These are phyloP conservation scores for Psilocybe cubensis DNA, from an alignment of 768 basidiomycete genomes.

Conservation along the genomic window DNA sequence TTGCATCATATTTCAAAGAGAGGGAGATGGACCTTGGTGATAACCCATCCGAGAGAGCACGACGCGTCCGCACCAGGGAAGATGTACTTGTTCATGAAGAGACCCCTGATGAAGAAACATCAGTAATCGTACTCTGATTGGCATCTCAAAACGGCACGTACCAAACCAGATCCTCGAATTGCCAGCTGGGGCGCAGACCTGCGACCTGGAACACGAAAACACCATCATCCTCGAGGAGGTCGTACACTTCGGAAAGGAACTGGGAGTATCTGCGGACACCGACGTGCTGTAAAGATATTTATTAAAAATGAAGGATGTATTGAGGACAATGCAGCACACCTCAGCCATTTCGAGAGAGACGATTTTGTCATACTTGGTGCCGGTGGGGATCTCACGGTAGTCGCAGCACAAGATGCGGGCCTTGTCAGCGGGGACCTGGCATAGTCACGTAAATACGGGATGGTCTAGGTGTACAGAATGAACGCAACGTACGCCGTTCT, in stretches of 20 bases:
- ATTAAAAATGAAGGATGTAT: not conserved
- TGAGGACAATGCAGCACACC: conserved; percentile 39
- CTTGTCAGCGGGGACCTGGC: conserved; percentile 56
- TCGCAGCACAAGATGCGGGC: conserved; percentile 94
- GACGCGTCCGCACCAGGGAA: conserved; percentile 99
- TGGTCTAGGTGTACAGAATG: not conserved
- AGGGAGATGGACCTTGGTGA: conserved; percentile 49
- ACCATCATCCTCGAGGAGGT: conserved; percentile 93
- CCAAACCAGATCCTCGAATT: conserved; percentile 98
- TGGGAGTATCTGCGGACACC: conserved; percentile 90
- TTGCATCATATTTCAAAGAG: not conserved
- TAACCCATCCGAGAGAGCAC: conserved; percentile 94
- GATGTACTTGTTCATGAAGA: conserved; percentile 98
- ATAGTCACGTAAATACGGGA: not conserved
- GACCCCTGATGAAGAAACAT: conserved; percentile 70
- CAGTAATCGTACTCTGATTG: not conserved
- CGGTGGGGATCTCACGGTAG: conserved; percentile 86
- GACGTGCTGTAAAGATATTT: conserved; percentile 65
- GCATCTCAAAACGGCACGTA: conserved; percentile 27
- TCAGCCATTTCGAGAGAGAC: conserved; percentile 98
- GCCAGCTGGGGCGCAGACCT: conserved; percentile 94
- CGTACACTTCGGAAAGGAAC: conserved; percentile 91
- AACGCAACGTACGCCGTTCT: conserved; percentile 62
- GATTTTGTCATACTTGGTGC: conserved; percentile 88
- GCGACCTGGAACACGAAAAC: conserved; percentile 97